phyloP scores from a whole-genome alignment of 164 flowering plant species.

The Litsea cubeba region DNA sequence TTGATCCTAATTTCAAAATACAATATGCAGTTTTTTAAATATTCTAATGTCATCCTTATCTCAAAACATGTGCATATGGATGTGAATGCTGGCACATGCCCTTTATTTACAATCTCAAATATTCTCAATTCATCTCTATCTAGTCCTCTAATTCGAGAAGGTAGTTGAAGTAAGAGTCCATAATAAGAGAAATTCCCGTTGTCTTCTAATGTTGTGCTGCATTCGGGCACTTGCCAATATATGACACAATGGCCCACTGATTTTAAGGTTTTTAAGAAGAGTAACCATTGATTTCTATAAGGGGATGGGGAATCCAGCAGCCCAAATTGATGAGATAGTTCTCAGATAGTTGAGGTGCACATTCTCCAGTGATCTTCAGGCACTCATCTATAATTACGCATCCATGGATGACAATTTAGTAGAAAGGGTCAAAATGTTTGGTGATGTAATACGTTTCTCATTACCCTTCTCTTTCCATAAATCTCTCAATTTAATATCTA shows the following conservation, averaged over 20 bases:
- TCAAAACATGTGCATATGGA: too few species aligned
- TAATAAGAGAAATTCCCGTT: background rate
- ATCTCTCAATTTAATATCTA: too few species aligned
- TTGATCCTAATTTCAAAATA: too few species aligned
- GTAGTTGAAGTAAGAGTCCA: background rate
- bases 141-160: background rate
- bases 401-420: background rate
- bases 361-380: conserved; percentile 28
- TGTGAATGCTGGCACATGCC: too few species aligned
- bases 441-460: too few species aligned
- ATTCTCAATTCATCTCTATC: too few species aligned
- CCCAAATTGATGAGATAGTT: conserved; percentile 23
- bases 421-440: background rate
- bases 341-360: conserved; percentile 23
- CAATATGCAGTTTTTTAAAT: too few species aligned
- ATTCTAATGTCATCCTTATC: too few species aligned
- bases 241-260: conserved; percentile 31
- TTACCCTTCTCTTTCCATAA: too few species aligned
- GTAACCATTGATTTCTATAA: conserved; percentile 18
- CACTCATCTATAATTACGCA: background rate
- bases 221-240: conserved; percentile 22
- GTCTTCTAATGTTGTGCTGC: conserved; percentile 16
- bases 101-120: too few species aligned
- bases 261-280: conserved; percentile 28
- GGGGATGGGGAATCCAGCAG: conserved; percentile 25